Conservation (phyloP, 768 basidiomycete genomes). For the Suillus subalutaceus region DNA sequence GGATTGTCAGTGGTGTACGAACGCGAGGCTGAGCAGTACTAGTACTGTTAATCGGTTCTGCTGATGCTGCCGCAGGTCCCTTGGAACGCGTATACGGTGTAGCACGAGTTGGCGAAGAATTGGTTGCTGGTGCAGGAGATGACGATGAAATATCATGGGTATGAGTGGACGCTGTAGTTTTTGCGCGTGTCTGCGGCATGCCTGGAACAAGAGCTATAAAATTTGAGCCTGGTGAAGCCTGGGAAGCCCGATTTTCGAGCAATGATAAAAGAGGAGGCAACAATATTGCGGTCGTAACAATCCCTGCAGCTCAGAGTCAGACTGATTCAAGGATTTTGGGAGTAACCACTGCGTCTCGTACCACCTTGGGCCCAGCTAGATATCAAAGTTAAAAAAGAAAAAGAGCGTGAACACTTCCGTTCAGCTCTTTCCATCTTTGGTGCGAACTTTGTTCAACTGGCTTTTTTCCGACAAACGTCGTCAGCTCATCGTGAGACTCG, state of each 20-base stretch:
- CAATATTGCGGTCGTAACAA: background rate
- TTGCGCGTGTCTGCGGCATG: conserved; percentile 1
- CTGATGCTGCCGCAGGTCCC: background rate
- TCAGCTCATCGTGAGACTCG: background rate
- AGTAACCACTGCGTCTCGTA: background rate
- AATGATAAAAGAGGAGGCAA: background rate
- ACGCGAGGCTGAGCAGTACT: background rate
- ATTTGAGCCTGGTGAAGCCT: background rate
- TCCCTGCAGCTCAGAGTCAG: background rate
- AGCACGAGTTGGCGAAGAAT: background rate
- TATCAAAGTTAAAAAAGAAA: conserved; percentile 3
- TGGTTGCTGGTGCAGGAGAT: background rate
- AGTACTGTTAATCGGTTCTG: background rate
- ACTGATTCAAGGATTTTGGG: background rate
- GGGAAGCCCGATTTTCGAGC: background rate
- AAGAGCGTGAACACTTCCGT: background rate
- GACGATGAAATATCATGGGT: background rate
- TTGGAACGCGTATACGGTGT: background rate
- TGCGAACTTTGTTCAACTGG: background rate
- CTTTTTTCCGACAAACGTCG: background rate
- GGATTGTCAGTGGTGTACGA: conserved; percentile 2
- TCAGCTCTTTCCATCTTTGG: conserved; percentile 4
- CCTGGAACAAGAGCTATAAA: background rate
- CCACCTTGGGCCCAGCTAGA: background rate
- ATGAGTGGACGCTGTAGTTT: background rate